Percentiles rank a stretch among this genome's conserved stretches.
Conservation (phyloP, 345 rosid genomes). For the Anastatica hierochuntica region DNA sequence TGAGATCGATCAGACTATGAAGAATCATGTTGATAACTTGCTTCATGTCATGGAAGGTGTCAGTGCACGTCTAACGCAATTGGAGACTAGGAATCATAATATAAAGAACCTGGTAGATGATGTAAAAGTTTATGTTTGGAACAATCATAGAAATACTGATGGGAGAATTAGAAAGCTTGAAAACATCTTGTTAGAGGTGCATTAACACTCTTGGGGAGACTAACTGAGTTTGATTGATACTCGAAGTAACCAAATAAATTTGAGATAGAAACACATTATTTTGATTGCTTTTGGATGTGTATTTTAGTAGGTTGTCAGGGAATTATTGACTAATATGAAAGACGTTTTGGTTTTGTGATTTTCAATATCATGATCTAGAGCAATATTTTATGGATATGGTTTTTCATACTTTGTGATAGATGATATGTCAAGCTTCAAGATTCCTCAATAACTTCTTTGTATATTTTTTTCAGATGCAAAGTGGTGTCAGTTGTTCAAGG, state of each 20-base stretch:
- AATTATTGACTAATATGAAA: too few species aligned
- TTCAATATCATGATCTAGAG: neutral
- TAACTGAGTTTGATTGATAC: neutral
- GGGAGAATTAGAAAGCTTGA: slow-evolving; percentile 81
- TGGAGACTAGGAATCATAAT: slow-evolving; percentile 60
- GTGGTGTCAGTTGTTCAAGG: slow-evolving; percentile 61
- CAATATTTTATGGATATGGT: neutral
- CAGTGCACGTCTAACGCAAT: slow-evolving; percentile 65
- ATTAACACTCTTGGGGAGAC: neutral
- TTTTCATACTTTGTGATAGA: neutral
- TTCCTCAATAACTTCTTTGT: neutral
- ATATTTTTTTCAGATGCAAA: slow-evolving; percentile 53
- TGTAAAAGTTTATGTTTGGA: slow-evolving; percentile 64
- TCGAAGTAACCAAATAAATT: too few species aligned
- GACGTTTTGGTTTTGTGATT: neutral
- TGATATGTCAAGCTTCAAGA: neutral
- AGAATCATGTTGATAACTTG: slow-evolving; percentile 62
- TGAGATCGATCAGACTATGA: slow-evolving; percentile 63
- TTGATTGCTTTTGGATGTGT: too few species aligned
- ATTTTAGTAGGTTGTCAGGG: too few species aligned
- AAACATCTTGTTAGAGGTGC: slow-evolving; percentile 74
- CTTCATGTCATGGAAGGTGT: slow-evolving; percentile 60
- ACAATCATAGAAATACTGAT: slow-evolving; percentile 65
- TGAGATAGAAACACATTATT: too few species aligned
- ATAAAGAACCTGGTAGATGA: slow-evolving; percentile 74